Evolutionary conservation across 495 filamentous ascomycete genomes (phyloP).

Genomic region (Amniculicola lignicola): DNA sequence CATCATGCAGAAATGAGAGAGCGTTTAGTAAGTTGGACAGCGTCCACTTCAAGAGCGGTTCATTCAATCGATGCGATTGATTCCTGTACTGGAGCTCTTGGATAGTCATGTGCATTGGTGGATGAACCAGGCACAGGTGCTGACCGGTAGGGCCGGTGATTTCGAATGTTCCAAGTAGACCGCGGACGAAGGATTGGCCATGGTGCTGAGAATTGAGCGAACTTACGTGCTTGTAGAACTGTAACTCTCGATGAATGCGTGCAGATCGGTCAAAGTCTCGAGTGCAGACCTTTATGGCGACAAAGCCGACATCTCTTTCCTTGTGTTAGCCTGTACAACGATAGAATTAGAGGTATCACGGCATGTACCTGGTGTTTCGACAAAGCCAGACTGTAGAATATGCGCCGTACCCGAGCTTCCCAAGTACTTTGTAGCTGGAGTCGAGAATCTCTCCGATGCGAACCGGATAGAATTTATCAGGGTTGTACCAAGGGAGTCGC

Average conservation of each 20-base stretch:
- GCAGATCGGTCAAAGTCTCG: slow-evolving; percentile 6
- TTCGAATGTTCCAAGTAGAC: slow-evolving; percentile 14
- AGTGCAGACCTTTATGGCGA: slow-evolving; percentile 24
- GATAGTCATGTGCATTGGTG: slow-evolving; percentile 26
- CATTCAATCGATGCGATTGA: slow-evolving; percentile 15
- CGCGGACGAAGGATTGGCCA: slow-evolving; percentile 11
- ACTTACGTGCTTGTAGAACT: slow-evolving; percentile 21
- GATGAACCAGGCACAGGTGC: slow-evolving; percentile 24
- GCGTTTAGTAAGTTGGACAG: slow-evolving; percentile 7
- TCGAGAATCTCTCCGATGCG: slow-evolving; percentile 50
- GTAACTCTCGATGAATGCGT: slow-evolving; percentile 13
- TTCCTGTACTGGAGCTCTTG: slow-evolving; percentile 19
- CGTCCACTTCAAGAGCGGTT: slow-evolving; percentile 14
- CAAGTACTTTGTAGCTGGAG: slow-evolving; percentile 49
- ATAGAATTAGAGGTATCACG: neutral
- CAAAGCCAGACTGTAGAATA: slow-evolving; percentile 49
- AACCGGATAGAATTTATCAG: slow-evolving; percentile 49
- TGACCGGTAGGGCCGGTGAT: slow-evolving; percentile 8
- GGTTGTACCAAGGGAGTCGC: slow-evolving; percentile 43
- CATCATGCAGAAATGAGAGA: slow-evolving; percentile 25
- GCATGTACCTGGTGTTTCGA: slow-evolving; percentile 8
- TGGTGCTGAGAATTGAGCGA: slow-evolving; percentile 14
- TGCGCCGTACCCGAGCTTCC: slow-evolving; percentile 54
- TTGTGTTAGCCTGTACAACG: neutral
- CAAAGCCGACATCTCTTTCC: slow-evolving; percentile 12